Conservation (phyloP, 2,329 filamentous ascomycete species). For the Exophiala sp. region DNA sequence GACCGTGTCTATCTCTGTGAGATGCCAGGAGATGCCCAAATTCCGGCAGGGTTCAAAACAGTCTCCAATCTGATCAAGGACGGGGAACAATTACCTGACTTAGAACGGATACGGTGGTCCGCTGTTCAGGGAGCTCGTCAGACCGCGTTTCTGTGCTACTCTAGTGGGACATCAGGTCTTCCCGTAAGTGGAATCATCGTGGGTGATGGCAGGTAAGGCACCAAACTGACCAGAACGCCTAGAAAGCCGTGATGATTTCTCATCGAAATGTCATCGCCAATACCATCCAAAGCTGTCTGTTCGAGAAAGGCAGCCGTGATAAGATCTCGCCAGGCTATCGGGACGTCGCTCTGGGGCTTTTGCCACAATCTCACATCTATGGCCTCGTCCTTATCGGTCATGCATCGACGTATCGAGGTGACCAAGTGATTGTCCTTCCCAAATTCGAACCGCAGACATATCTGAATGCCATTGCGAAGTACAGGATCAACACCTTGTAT, state of each 20-base stretch:
- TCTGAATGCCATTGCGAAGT: constrained; percentile 62
- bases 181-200: constrained; percentile 52
- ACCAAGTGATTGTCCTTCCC: constrained; percentile 67
- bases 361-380: constrained; percentile 82
- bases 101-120: constrained; percentile 41
- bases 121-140: constrained; percentile 52
- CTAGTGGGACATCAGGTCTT: constrained; percentile 73
- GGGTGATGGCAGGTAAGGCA: constrained; percentile 2
- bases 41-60: constrained; percentile 52
- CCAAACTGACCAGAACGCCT: neutral
- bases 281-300: constrained; percentile 59
- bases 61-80: constrained; percentile 63
- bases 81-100: constrained; percentile 46
- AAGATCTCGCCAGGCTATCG: constrained; percentile 43
- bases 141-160: constrained; percentile 75
- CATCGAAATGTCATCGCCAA: constrained; percentile 78
- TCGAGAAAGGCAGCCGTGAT: constrained; percentile 46
- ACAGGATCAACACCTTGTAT: constrained; percentile 65
- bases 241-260: constrained; percentile 83
- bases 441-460: constrained; percentile 71
- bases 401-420: constrained; percentile 64
- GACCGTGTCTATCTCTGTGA: constrained; percentile 67
- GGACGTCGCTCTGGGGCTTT: constrained; percentile 62
- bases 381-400: constrained; percentile 69
- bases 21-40: constrained; percentile 47